Conservation (phyloP, 164 flowering plant species). For the Warburgia ugandensis region DNA sequence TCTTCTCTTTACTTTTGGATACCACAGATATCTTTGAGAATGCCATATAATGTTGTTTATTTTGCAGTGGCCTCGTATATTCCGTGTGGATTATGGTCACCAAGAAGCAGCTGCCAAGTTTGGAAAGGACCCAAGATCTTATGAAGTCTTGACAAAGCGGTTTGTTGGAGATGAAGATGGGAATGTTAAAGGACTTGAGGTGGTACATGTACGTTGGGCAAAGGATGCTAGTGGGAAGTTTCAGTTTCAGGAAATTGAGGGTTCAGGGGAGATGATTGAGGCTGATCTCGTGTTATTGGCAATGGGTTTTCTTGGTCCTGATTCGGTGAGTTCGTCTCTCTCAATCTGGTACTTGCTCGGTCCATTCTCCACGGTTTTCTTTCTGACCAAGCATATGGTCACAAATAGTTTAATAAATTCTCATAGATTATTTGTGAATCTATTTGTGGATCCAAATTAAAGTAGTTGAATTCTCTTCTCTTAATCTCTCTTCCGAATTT, state of each 20-base stretch:
- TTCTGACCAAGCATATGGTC: too few relatives aligned
- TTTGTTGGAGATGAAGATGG: constrained; percentile 90
- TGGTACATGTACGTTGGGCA: constrained; percentile 81
- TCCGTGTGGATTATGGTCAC: constrained; percentile 98
- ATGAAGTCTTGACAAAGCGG: constrained; percentile 86
- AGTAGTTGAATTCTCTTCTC: too few relatives aligned
- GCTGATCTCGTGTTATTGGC: constrained; percentile 90
- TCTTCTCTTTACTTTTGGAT: too few relatives aligned
- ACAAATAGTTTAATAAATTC: too few relatives aligned
- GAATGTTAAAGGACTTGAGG: constrained; percentile 69
- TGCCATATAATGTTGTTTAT: too few relatives aligned
- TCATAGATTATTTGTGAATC: too few relatives aligned
- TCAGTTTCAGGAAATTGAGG: constrained; percentile 82
- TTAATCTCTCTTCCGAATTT: too few relatives aligned
- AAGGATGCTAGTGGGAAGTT: constrained; percentile 86
- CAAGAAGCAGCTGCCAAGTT: constrained; percentile 89
- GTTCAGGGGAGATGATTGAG: constrained; percentile 72
- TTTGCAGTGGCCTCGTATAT: constrained; percentile 90
- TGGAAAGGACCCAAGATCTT: constrained; percentile 91
- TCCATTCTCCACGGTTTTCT: too few relatives aligned
- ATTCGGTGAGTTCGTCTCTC: constrained; percentile 49
- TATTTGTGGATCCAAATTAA: too few relatives aligned
- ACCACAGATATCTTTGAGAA: too few relatives aligned
- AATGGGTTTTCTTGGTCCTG: constrained; percentile 99
- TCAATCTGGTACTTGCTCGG: background rate